These are phyloP conservation scores for Suillus clintonianus DNA, from an alignment of 768 basidiomycete species.

Conservation along the genomic window DNA sequence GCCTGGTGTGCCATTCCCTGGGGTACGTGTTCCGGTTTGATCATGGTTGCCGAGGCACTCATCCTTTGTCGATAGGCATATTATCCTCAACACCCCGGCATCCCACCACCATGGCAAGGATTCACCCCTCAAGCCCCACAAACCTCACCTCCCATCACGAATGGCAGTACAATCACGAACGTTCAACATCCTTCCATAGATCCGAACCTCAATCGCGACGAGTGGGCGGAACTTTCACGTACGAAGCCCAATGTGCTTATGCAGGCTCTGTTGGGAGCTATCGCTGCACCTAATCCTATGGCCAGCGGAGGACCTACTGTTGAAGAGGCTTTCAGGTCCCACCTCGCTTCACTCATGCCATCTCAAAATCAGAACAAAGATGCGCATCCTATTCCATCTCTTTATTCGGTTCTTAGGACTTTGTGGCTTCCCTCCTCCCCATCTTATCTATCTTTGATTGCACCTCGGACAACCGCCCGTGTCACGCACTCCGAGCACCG, in stretches of 20 bases:
- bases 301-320: constrained; percentile 63
- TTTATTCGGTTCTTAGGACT: constrained; percentile 78
- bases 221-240: constrained; percentile 64
- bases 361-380: constrained; percentile 43
- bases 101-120: constrained; percentile 30
- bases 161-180: constrained; percentile 10
- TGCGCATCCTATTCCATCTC: constrained; percentile 59
- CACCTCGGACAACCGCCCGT: constrained; percentile 65
- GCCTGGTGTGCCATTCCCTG: constrained; percentile 33
- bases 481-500: constrained; percentile 67
- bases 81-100: constrained; percentile 33
- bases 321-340: constrained; percentile 79
- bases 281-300: constrained; percentile 64
- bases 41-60: background rate
- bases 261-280: constrained; percentile 52
- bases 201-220: constrained; percentile 55
- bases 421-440: constrained; percentile 86
- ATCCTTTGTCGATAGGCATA: constrained; percentile 24
- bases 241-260: constrained; percentile 61
- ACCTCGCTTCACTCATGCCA: constrained; percentile 64
- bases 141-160: constrained; percentile 25
- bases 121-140: constrained; percentile 29
- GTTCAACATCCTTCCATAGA: constrained; percentile 41
- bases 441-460: constrained; percentile 73
- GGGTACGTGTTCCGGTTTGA: constrained; percentile 17